A percentile compares a stretch with the other conserved stretches of the same genome.
phyloP scores from a whole-genome alignment of 805 yeast genomes.

The Barnettozyma pratensis region DNA sequence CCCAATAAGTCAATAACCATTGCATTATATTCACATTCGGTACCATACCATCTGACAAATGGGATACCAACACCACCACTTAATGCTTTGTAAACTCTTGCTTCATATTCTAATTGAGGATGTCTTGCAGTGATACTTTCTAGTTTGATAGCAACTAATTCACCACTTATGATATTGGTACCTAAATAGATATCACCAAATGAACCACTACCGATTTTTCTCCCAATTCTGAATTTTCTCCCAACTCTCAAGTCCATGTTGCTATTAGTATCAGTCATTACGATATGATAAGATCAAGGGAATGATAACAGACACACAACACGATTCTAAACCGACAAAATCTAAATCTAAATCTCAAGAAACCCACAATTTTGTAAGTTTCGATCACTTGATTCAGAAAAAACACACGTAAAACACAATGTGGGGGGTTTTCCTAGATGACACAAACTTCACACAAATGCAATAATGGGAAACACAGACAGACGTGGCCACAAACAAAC shows the following conservation, averaged over 20 bases:
- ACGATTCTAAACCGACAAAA: neutral
- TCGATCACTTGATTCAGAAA: too few species aligned
- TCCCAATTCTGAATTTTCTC: slow-evolving; percentile 87
- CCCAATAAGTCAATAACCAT: slow-evolving; percentile 96
- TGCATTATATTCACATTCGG: slow-evolving; percentile 94
- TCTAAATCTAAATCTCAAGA: too few species aligned
- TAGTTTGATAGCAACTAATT: slow-evolving; percentile 94
- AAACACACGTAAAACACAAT: too few species aligned
- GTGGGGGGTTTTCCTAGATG: too few species aligned
- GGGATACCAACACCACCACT: slow-evolving; percentile 98
- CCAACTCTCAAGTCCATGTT: slow-evolving; percentile 80
- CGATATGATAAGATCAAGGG: neutral
- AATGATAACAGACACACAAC: neutral
- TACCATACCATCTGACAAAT: slow-evolving; percentile 94
- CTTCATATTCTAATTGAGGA: slow-evolving; percentile 96
- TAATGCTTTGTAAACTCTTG: slow-evolving; percentile 88
- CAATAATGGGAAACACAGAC: too few species aligned
- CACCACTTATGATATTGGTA: slow-evolving; percentile 91
- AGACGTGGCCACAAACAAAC: too few species aligned
- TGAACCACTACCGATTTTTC: slow-evolving; percentile 95
- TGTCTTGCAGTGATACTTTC: slow-evolving; percentile 89
- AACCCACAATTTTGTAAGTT: neutral
- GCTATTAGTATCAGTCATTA: slow-evolving; percentile 10
- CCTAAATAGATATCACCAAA: slow-evolving; percentile 95
- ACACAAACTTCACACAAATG: too few species aligned